Evolutionary conservation across 2,329 filamentous ascomycete genomes (phyloP).

Genomic region (Scortechinia acanthostroma): DNA sequence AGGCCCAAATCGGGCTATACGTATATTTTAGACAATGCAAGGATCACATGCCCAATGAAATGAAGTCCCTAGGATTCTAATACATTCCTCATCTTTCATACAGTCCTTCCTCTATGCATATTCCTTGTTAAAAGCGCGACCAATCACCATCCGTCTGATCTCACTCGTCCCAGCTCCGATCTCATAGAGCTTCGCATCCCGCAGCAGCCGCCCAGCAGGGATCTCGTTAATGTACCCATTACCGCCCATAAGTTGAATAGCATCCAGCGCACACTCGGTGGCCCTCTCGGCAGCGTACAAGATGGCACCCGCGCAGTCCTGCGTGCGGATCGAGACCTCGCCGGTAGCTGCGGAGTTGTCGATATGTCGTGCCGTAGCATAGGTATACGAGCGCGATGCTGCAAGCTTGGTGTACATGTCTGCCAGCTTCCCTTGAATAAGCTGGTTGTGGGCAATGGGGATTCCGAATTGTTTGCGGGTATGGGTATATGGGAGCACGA

Average conservation of each 20-base stretch:
- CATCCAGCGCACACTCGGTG: constrained; percentile 60
- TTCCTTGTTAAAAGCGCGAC: constrained; percentile 53
- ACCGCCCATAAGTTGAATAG: constrained; percentile 66
- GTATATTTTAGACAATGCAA: no score
- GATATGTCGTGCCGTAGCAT: constrained; percentile 52
- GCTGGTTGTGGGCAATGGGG: constrained; percentile 66
- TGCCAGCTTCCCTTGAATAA: constrained; percentile 68
- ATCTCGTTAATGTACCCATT: constrained; percentile 73
- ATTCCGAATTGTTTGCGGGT: constrained; percentile 61
- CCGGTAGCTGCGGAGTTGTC: constrained; percentile 23
- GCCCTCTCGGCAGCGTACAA: constrained; percentile 65
- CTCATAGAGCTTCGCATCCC: constrained; percentile 46
- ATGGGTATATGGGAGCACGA: constrained; percentile 66
- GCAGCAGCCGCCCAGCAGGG: constrained; percentile 56
- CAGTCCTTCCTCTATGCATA: constrained; percentile 11
- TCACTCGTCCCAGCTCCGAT: constrained; percentile 67
- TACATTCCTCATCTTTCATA: background rate
- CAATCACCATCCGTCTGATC: constrained; percentile 61
- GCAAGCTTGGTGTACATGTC: constrained; percentile 72
- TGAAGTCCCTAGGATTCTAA: background rate
- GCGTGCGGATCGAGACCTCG: constrained; percentile 49
- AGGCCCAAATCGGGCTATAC: no score
- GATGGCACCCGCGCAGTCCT: constrained; percentile 69
- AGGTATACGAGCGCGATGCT: constrained; percentile 59
- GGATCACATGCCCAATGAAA: no score